Conservation (phyloP, 768 basidiomycete genomes). For the Suillus ampliporus region DNA sequence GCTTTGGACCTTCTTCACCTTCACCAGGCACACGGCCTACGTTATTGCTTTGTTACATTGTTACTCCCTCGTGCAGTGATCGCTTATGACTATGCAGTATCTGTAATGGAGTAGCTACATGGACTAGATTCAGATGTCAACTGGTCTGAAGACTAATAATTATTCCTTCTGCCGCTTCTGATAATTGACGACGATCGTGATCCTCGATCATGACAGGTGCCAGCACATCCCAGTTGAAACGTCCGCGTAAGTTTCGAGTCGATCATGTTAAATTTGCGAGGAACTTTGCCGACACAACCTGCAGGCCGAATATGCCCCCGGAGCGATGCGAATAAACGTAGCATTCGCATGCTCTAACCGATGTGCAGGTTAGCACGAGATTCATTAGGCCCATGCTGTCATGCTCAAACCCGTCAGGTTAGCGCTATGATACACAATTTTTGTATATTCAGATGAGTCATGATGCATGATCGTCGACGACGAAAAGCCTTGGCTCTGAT, state of each 20-base stretch:
- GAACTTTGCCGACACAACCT: no score
- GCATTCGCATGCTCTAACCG: no score
- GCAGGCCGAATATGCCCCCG: no score
- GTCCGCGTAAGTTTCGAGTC: background rate
- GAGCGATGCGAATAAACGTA: no score
- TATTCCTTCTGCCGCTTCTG: background rate
- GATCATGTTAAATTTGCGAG: background rate
- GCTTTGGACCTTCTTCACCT: background rate
- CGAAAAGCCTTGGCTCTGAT: no score
- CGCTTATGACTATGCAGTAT: background rate
- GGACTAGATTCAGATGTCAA: background rate
- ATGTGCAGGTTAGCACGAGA: no score
- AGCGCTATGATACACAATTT: no score
- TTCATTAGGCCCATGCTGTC: no score
- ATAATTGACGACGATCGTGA: background rate
- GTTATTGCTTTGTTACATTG: slow-evolving; percentile 15
- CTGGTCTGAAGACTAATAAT: background rate
- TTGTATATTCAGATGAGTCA: no score
- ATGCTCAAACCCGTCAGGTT: no score
- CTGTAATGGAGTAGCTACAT: background rate
- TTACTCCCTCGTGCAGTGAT: background rate
- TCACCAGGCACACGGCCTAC: slow-evolving; percentile 9
- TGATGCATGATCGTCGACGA: no score
- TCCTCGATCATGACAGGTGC: background rate
- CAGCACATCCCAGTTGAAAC: background rate